Conservation (phyloP, 2,329 filamentous ascomycete species). For the Colletotrichum australisinense region DNA sequence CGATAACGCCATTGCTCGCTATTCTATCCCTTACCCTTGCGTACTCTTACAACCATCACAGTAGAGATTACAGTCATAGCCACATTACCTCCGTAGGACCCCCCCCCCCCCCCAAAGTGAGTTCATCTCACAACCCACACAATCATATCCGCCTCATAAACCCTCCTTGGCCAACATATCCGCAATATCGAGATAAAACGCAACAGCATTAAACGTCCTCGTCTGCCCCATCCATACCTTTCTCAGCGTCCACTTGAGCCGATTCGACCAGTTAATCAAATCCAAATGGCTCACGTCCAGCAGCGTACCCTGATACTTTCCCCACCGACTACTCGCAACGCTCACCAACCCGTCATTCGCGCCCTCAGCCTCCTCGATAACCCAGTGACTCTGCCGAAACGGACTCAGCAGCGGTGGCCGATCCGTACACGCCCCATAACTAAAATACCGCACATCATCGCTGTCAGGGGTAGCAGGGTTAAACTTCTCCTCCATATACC, state of each 20-base stretch:
- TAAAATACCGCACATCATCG: slow-evolving; percentile 67
- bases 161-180: slow-evolving; percentile 80
- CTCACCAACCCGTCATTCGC: slow-evolving; percentile 77
- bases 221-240: slow-evolving; percentile 62
- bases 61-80: no score
- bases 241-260: slow-evolving; percentile 66
- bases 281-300: slow-evolving; percentile 72
- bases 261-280: slow-evolving; percentile 76
- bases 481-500: slow-evolving; percentile 69
- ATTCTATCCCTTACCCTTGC: no score
- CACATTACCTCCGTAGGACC: no score
- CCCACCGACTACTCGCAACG: slow-evolving; percentile 71
- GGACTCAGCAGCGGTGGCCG: slow-evolving; percentile 73
- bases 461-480: slow-evolving; percentile 68
- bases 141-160: no score
- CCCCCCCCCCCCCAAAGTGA: no score
- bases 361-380: slow-evolving; percentile 65
- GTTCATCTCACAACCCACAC: no score
- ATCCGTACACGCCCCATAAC: slow-evolving; percentile 66
- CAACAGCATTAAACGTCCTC: slow-evolving; percentile 73
- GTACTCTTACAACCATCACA: no score
- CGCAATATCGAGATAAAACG: slow-evolving; percentile 74
- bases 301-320: slow-evolving; percentile 72
- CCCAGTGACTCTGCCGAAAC: slow-evolving; percentile 63
- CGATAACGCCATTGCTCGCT: no score